These are phyloP conservation scores for Eleusine coracana DNA, from an alignment of 176 grass and related monocot species.

Conservation along the genomic window DNA sequence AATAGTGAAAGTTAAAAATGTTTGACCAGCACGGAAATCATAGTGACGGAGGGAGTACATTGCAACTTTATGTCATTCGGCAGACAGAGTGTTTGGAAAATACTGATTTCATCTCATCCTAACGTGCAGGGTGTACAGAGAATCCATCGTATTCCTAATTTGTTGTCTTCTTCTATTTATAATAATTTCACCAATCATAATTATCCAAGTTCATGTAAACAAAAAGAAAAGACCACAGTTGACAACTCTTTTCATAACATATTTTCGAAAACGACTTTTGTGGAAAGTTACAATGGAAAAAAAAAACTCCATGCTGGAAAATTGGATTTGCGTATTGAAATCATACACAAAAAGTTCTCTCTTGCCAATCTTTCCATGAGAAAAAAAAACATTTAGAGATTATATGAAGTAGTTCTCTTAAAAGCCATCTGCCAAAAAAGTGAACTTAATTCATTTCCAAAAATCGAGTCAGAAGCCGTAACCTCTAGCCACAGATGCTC, in stretches of 20 bases:
- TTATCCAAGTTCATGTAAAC: background rate
- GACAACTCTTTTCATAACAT: background rate
- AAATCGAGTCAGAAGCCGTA: background rate
- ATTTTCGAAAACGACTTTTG: background rate
- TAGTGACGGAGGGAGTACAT: no score
- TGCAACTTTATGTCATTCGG: constrained; percentile 5
- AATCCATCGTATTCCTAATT: constrained; percentile 24
- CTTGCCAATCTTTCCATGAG: background rate
- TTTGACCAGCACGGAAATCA: no score
- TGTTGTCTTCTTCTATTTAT: constrained; percentile 2
- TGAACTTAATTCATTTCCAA: background rate
- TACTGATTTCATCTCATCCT: constrained; percentile 15
- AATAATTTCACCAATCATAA: background rate
- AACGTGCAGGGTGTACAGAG: background rate
- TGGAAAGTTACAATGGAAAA: background rate
- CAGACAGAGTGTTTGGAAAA: background rate
- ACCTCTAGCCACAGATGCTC: background rate
- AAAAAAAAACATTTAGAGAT: constrained; percentile 1
- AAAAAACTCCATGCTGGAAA: background rate
- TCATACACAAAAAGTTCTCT: background rate
- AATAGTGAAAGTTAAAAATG: no score
- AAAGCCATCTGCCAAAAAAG: background rate
- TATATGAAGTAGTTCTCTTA: background rate
- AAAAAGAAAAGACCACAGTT: background rate
- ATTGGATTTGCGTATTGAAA: constrained; percentile 22